Percentiles rank a stretch among this genome's conserved stretches.
phyloP scores from a whole-genome alignment of 2,329 filamentous ascomycete genomes.

The Exophiala aquamarina region DNA sequence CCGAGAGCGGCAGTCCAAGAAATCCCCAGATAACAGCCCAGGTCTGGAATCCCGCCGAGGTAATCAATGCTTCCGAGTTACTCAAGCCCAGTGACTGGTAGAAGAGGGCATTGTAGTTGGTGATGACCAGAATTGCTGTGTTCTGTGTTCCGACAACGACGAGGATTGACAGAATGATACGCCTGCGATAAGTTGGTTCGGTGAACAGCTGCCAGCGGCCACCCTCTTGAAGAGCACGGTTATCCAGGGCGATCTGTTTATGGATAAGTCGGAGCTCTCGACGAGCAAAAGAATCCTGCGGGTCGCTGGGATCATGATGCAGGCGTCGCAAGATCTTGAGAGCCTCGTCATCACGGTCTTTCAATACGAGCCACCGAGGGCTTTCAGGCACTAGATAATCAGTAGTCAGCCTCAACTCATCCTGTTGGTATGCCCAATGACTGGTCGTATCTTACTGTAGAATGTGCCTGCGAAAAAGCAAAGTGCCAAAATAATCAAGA shows the following conservation, averaged over 20 bases:
- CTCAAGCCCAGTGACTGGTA: slow-evolving; percentile 12
- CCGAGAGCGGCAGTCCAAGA: slow-evolving; percentile 3
- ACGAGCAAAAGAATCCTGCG: slow-evolving; percentile 9
- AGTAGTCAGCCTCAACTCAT: too few relatives aligned
- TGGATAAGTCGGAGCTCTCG: slow-evolving; percentile 10
- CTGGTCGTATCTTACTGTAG: too few relatives aligned
- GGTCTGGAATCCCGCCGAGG: slow-evolving; percentile 10
- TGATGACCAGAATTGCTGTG: slow-evolving; percentile 5
- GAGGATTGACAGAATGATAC: slow-evolving; percentile 7
- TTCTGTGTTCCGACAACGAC: slow-evolving; percentile 8
- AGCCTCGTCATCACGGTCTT: slow-evolving; percentile 9
- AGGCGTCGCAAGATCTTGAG: slow-evolving; percentile 6
- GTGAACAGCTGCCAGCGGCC: slow-evolving; percentile 15
- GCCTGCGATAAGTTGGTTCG: slow-evolving; percentile 11
- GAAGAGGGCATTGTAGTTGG: slow-evolving; percentile 13
- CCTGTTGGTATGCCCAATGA: slow-evolving; percentile 1
- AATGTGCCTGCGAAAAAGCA: slow-evolving; percentile 9
- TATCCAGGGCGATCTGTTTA: slow-evolving; percentile 7
- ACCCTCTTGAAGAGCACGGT: background rate
- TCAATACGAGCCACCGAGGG: slow-evolving; percentile 14
- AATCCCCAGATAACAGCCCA: slow-evolving; percentile 13
- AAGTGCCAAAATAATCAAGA: slow-evolving; percentile 4
- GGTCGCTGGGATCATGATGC: slow-evolving; percentile 9
- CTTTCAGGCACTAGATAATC: slow-evolving; percentile 11
- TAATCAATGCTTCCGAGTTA: slow-evolving; percentile 4